These are phyloP conservation scores for Buxus sempervirens DNA, from an alignment of 164 flowering plant species.

Conservation along the genomic window DNA sequence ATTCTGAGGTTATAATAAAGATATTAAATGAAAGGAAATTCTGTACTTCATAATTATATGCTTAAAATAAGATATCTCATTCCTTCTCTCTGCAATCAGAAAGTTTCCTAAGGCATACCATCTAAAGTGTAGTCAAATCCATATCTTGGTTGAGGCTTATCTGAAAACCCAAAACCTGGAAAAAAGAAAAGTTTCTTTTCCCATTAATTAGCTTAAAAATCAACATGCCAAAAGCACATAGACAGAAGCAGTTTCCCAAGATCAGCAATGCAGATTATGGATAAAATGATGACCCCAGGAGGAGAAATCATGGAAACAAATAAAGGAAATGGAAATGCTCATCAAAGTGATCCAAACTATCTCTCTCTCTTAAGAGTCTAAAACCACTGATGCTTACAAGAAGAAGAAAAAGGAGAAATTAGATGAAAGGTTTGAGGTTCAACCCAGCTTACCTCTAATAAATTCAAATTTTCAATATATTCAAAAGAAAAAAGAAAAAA, in stretches of 20 bases:
- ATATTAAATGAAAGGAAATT: background rate
- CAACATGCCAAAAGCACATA: background rate
- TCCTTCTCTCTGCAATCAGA: background rate
- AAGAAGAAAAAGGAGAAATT: no score
- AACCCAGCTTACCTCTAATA: no score
- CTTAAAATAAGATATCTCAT: background rate
- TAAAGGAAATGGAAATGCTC: no score
- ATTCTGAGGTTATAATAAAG: slow-evolving; percentile 47
- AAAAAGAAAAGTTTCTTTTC: slow-evolving; percentile 1
- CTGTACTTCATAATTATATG: background rate
- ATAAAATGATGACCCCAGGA: no score
- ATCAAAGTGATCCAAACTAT: no score
- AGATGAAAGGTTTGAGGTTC: no score
- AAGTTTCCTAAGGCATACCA: slow-evolving; percentile 38
- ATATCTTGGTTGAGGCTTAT: slow-evolving; percentile 90
- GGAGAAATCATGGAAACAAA: no score
- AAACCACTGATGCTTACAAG: no score
- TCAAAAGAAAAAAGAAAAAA: no score
- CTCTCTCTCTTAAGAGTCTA: no score
- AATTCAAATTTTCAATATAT: no score
- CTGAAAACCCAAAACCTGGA: slow-evolving; percentile 97
- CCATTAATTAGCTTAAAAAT: slow-evolving; percentile 6
- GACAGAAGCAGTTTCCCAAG: background rate
- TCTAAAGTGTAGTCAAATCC: slow-evolving; percentile 90
- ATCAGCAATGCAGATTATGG: no score